A percentile compares a stretch with the other conserved stretches of the same genome.
Conservation (phyloP, 139 green algal genomes). For the Chlorella sp. region DNA sequence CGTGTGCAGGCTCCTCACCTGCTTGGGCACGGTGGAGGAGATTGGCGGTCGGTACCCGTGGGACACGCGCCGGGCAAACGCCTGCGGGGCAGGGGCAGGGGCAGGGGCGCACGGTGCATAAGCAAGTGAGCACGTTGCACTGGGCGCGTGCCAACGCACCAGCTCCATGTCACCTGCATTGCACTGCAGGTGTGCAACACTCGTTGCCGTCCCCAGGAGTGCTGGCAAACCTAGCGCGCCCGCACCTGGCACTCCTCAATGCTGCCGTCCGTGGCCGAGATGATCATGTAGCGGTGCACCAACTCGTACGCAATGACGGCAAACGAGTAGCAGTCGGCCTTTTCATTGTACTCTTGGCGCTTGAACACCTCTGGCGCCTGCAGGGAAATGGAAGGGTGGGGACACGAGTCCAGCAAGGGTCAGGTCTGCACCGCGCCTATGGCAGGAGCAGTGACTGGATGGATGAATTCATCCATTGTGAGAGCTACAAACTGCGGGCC, state of each 20-base stretch:
- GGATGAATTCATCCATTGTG: too few relatives aligned
- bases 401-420: too few relatives aligned
- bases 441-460: too few relatives aligned
- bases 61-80: neutral
- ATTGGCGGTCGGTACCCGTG: constrained; percentile 1
- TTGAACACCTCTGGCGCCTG: constrained; percentile 2
- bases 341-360: constrained; percentile 1
- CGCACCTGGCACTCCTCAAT: constrained; percentile 2
- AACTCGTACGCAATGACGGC: constrained; percentile 1
- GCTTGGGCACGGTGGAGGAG: neutral
- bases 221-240: neutral
- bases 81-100: neutral
- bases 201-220: neutral
- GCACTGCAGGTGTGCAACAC: neutral
- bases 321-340: constrained; percentile 3
- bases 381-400: too few relatives aligned
- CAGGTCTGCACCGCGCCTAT: too few relatives aligned
- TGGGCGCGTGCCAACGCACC: neutral
- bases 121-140: neutral
- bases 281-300: constrained; percentile 5
- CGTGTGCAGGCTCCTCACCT: neutral
- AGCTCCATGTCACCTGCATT: neutral
- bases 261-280: neutral
- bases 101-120: neutral
- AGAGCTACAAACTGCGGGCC: too few relatives aligned